phyloP scores from a whole-genome alignment of 2,329 filamentous ascomycete species.

The Fonsecaea pugnacius region DNA sequence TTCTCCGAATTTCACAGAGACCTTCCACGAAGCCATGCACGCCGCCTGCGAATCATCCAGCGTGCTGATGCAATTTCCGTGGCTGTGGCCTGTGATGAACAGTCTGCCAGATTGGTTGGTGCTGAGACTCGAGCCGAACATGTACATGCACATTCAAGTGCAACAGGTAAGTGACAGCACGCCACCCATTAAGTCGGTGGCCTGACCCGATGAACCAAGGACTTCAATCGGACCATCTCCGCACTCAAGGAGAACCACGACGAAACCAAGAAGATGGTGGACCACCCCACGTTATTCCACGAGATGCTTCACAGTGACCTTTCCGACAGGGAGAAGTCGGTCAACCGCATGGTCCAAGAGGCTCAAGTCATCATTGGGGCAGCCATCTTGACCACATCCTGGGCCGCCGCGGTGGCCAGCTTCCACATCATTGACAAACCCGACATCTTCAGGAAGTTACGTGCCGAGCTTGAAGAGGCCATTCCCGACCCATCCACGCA shows the following conservation, averaged over 20 bases:
- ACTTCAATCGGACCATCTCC: constrained; percentile 13
- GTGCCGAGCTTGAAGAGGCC: constrained; percentile 18
- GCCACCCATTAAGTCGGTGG: background rate
- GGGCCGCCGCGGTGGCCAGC: constrained; percentile 38
- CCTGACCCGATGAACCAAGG: background rate
- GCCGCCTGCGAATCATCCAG: constrained; percentile 25
- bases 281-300: constrained; percentile 39
- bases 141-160: constrained; percentile 21
- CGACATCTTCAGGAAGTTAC: constrained; percentile 10
- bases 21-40: constrained; percentile 28
- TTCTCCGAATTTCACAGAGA: constrained; percentile 29
- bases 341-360: constrained; percentile 41
- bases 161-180: constrained; percentile 14
- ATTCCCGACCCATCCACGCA: constrained; percentile 18
- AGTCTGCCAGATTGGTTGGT: constrained; percentile 36
- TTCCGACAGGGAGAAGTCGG: constrained; percentile 42
- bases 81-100: constrained; percentile 34
- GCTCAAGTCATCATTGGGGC: constrained; percentile 40
- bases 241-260: constrained; percentile 17
- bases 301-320: constrained; percentile 40
- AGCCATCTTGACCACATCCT: constrained; percentile 42
- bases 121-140: constrained; percentile 8
- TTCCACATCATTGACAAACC: constrained; percentile 37
- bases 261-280: constrained; percentile 16
- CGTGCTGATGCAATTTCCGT: constrained; percentile 27